Conservation (phyloP, 257 asterid genomes). For the Salvia splendens region DNA sequence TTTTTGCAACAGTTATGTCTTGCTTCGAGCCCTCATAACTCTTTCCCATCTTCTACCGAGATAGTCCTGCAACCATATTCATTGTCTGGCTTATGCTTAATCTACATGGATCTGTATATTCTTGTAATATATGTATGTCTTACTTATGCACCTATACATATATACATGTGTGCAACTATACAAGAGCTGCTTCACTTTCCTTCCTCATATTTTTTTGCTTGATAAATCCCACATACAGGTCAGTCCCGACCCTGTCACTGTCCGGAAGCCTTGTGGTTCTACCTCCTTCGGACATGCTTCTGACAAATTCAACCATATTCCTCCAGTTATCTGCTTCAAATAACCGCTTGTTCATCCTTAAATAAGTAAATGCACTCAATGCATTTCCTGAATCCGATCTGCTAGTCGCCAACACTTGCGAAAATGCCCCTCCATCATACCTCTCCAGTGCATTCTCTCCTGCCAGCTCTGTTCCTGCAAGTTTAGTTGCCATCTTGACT, state of each 20-base stretch:
- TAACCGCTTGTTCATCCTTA: slow-evolving; percentile 77
- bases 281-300: slow-evolving; percentile 74
- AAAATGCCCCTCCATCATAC: slow-evolving; percentile 68
- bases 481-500: slow-evolving; percentile 74
- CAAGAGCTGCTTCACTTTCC: slow-evolving; percentile 55
- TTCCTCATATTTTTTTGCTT: slow-evolving; percentile 36
- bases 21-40: slow-evolving; percentile 10
- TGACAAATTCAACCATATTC: slow-evolving; percentile 69
- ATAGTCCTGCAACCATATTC: slow-evolving; percentile 19
- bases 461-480: slow-evolving; percentile 64
- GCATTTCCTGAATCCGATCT: slow-evolving; percentile 68
- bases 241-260: slow-evolving; percentile 65
- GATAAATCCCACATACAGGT: slow-evolving; percentile 66
- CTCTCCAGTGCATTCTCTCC: slow-evolving; percentile 96
- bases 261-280: slow-evolving; percentile 53
- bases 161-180: slow-evolving; percentile 32
- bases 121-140: slow-evolving; percentile 17
- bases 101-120: slow-evolving; percentile 24
- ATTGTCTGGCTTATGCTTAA: slow-evolving; percentile 24
- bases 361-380: slow-evolving; percentile 73
- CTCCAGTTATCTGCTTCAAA: slow-evolving; percentile 83
- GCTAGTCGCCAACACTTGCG: slow-evolving; percentile 72
- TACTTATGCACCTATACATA: slow-evolving; percentile 15
- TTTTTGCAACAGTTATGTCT: slow-evolving; percentile 15
- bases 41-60: slow-evolving; percentile 17